Evolutionary conservation across 805 yeast species (phyloP).

Genomic region (Wickerhamomyces queroliae): DNA sequence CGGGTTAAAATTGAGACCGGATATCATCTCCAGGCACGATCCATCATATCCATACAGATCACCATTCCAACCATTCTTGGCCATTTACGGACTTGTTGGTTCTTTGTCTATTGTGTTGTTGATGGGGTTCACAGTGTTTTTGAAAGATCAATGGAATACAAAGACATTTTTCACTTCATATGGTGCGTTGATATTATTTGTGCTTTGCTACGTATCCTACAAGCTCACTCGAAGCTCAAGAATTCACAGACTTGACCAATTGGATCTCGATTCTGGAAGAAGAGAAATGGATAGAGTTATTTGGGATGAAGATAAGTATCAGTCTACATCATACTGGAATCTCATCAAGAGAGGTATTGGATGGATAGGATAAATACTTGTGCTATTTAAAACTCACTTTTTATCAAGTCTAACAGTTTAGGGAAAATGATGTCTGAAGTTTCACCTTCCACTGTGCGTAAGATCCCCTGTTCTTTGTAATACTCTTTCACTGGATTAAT

Average conservation of each 20-base stretch:
- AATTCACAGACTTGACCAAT: constrained; percentile 60
- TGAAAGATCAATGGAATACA: constrained; percentile 51
- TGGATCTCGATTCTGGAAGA: constrained; percentile 81
- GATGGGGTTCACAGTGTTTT: constrained; percentile 60
- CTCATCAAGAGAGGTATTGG: constrained; percentile 20
- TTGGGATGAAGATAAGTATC: constrained; percentile 68
- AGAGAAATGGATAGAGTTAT: constrained; percentile 75
- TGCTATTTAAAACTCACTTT: constrained; percentile 21
- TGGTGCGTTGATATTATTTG: constrained; percentile 52
- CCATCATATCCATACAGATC: constrained; percentile 63
- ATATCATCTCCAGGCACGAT: constrained; percentile 58
- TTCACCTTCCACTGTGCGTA: constrained; percentile 60
- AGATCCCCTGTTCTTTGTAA: constrained; percentile 44
- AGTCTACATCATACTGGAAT: constrained; percentile 26
- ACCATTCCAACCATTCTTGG: constrained; percentile 65
- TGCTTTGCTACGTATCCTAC: constrained; percentile 45
- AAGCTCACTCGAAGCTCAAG: constrained; percentile 57
- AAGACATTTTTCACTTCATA: constrained; percentile 61
- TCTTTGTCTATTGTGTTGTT: constrained; percentile 43
- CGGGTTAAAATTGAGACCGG: constrained; percentile 56
- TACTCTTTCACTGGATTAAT: constrained; percentile 62
- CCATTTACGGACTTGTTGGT: constrained; percentile 56
- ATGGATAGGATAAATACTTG: constrained; percentile 22
- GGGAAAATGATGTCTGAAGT: constrained; percentile 86
- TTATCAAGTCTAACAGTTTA: constrained; percentile 41